Evolutionary conservation across 805 yeast species (phyloP).

Genomic region (Nadsonia fulvescens): DNA sequence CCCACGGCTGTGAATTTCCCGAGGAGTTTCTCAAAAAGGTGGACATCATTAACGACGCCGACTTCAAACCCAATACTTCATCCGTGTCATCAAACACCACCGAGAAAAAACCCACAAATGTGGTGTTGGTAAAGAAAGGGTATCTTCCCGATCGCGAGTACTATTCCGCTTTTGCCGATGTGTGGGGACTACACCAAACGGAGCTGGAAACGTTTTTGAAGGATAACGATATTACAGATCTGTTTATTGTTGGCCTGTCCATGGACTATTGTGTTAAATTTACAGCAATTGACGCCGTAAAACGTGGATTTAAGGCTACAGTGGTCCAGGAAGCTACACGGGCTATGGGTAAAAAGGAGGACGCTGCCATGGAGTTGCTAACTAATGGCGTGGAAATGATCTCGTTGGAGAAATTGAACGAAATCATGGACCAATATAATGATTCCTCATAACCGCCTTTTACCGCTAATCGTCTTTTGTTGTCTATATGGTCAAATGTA

Average conservation of each 20-base stretch:
- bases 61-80: too few relatives aligned
- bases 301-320: conserved; percentile 41
- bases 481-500: too few relatives aligned
- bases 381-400: too few relatives aligned
- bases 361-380: too few relatives aligned
- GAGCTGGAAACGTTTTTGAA: conserved; percentile 36
- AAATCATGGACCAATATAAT: too few relatives aligned
- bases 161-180: conserved; percentile 73
- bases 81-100: too few relatives aligned
- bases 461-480: too few relatives aligned
- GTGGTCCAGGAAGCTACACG: conserved; percentile 43
- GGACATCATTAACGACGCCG: too few relatives aligned
- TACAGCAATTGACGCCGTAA: conserved; percentile 54
- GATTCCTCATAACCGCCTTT: too few relatives aligned
- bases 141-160: conserved; percentile 55
- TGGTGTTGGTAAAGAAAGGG: conserved; percentile 51
- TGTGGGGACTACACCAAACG: conserved; percentile 56
- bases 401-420: too few relatives aligned
- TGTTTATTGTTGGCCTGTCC: conserved; percentile 67
- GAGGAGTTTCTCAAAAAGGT: too few relatives aligned
- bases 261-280: conserved; percentile 71
- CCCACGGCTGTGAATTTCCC: conserved; percentile 50
- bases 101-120: conserved; percentile 18
- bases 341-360: too few relatives aligned
- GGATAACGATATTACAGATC: conserved; percentile 32